Evolutionary conservation across 352 stramenopile species (phyloP).

Genomic region (Plasmopara viticola): DNA sequence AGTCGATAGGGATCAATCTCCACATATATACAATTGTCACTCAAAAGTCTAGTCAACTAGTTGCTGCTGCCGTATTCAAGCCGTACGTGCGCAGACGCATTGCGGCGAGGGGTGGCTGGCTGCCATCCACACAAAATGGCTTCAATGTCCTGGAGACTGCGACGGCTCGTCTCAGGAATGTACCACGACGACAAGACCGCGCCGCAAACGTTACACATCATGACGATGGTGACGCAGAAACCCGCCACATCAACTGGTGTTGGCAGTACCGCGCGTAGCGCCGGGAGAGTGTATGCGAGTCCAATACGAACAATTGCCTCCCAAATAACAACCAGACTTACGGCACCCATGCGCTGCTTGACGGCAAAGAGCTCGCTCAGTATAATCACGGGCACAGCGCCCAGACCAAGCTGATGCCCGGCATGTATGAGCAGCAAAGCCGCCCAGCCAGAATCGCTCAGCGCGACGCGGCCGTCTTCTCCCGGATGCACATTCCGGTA

Average conservation of each 20-base stretch:
- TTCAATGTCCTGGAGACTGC: slow-evolving; percentile 77
- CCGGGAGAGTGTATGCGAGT: slow-evolving; percentile 30
- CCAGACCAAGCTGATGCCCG: slow-evolving; percentile 59
- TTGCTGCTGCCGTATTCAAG: slow-evolving; percentile 34
- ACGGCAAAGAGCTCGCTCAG: slow-evolving; percentile 70
- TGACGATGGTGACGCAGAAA: slow-evolving; percentile 32
- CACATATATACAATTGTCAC: slow-evolving; percentile 18
- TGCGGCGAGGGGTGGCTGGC: slow-evolving; percentile 52
- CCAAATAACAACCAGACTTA: slow-evolving; percentile 64
- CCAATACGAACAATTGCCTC: slow-evolving; percentile 40
- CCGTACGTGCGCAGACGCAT: slow-evolving; percentile 42
- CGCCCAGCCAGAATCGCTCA: slow-evolving; percentile 56
- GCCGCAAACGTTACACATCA: slow-evolving; percentile 40
- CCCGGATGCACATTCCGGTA: slow-evolving; percentile 22
- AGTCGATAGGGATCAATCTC: slow-evolving; percentile 11
- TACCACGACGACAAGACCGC: slow-evolving; percentile 55
- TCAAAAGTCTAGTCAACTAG: slow-evolving; percentile 10
- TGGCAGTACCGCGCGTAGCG: slow-evolving; percentile 34
- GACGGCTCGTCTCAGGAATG: slow-evolving; percentile 65
- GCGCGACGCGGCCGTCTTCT: slow-evolving; percentile 16
- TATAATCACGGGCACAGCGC: slow-evolving; percentile 48
- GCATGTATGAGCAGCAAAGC: slow-evolving; percentile 56
- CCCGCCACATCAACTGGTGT: slow-evolving; percentile 37
- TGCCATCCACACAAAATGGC: slow-evolving; percentile 70
- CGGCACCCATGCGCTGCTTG: slow-evolving; percentile 48